A percentile compares a stretch with the other conserved stretches of the same genome.
These are phyloP conservation scores for Diaporthe sp. DNA, from an alignment of 2,329 filamentous ascomycete species.

Conservation along the genomic window DNA sequence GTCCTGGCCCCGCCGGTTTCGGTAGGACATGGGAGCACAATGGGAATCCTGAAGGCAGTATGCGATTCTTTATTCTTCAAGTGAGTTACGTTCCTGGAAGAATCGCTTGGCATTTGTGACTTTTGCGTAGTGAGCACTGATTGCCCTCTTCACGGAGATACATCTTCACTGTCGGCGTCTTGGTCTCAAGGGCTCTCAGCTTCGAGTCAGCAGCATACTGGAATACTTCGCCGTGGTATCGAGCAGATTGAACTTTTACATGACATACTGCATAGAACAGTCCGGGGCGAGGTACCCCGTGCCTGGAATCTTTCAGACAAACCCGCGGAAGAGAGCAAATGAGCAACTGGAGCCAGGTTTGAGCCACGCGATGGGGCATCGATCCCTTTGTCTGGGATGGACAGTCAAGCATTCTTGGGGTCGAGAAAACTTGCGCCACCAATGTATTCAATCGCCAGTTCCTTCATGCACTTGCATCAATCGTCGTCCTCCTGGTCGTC, in stretches of 20 bases:
- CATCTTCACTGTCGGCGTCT: background rate
- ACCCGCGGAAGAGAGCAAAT: background rate
- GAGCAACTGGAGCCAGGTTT: background rate
- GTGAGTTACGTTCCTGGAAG: background rate
- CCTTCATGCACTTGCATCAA: background rate
- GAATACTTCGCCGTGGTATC: background rate
- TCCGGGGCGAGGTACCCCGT: too few relatives aligned
- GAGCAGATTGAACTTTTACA: background rate
- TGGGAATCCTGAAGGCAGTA: background rate
- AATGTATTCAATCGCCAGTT: background rate
- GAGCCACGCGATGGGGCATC: background rate
- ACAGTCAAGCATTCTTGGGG: background rate
- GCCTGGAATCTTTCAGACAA: background rate
- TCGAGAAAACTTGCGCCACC: background rate
- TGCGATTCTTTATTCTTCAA: background rate
- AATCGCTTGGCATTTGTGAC: background rate
- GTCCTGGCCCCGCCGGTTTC: slow-evolving; percentile 12
- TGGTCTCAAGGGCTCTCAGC: too few relatives aligned
- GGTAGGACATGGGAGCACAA: background rate
- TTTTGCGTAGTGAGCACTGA: background rate
- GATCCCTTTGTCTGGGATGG: background rate
- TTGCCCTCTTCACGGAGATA: background rate
- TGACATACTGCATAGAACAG: background rate
- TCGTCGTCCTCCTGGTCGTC: slow-evolving; percentile 36
- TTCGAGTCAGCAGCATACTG: background rate